These are phyloP conservation scores for Tranzscheliella williamsii DNA, from an alignment of 1,284 basidiomycete genomes.

Conservation along the genomic window DNA sequence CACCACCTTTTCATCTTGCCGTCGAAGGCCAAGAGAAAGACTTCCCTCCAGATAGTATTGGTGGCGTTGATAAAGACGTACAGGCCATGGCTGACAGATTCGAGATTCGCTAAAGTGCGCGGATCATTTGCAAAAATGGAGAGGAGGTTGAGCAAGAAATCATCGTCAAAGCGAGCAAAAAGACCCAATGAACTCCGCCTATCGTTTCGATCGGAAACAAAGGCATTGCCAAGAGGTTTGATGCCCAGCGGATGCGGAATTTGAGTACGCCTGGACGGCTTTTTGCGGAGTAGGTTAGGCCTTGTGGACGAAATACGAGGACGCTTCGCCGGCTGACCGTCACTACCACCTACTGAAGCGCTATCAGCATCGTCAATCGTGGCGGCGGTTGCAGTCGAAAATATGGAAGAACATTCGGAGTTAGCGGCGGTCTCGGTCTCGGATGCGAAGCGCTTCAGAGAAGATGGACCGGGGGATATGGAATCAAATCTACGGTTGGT, in stretches of 20 bases:
- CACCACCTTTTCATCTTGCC: slow-evolving; percentile 44
- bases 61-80: slow-evolving; percentile 46
- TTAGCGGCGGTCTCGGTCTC: slow-evolving; percentile 23
- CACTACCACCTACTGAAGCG: slow-evolving; percentile 3
- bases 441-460: slow-evolving; percentile 27
- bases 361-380: slow-evolving; percentile 20
- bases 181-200: slow-evolving; percentile 36
- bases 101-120: slow-evolving; percentile 24
- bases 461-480: slow-evolving; percentile 9
- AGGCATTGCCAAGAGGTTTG: slow-evolving; percentile 52
- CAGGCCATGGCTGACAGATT: slow-evolving; percentile 31
- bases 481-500: slow-evolving; percentile 23
- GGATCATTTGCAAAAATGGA: slow-evolving; percentile 26
- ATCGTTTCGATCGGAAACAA: slow-evolving; percentile 35
- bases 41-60: slow-evolving; percentile 47
- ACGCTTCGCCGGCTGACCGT: slow-evolving; percentile 7
- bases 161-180: slow-evolving; percentile 42
- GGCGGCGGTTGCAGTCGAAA: slow-evolving; percentile 30
- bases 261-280: slow-evolving; percentile 10
- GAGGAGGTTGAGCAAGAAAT: slow-evolving; percentile 43
- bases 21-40: slow-evolving; percentile 29
- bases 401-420: slow-evolving; percentile 26
- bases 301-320: too few relatives aligned
- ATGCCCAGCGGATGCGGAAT: slow-evolving; percentile 50
- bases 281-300: background rate